phyloP scores from a whole-genome alignment of 805 yeast species.

The Sugiyamaella mastotermitis region DNA sequence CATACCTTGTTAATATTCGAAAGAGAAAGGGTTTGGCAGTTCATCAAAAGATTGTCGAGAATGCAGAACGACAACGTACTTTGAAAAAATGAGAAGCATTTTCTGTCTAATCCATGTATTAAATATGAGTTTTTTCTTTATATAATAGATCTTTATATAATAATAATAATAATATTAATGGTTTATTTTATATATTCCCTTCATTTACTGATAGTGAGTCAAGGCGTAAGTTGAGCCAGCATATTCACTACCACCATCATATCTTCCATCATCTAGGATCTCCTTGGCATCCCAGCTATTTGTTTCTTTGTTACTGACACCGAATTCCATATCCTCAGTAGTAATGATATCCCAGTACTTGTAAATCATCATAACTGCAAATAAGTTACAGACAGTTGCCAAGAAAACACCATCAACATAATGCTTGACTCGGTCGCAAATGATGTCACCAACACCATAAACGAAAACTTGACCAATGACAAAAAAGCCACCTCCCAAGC shows the following conservation, averaged over 20 bases:
- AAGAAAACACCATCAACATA: constrained; percentile 88
- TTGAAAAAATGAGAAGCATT: constrained; percentile 34
- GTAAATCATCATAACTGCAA: constrained; percentile 89
- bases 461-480: constrained; percentile 71
- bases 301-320: constrained; percentile 52
- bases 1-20: constrained; percentile 77
- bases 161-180: no score
- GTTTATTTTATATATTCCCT: no score
- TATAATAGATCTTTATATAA: no score
- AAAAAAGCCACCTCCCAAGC: constrained; percentile 66
- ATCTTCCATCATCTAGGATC: constrained; percentile 25
- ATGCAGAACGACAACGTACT: constrained; percentile 92
- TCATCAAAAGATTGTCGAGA: constrained; percentile 83
- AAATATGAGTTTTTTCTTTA: no score
- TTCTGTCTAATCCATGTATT: no score
- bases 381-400: constrained; percentile 71
- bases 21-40: constrained; percentile 83
- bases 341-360: constrained; percentile 97
- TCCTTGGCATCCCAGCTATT: constrained; percentile 35
- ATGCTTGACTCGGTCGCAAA: constrained; percentile 72
- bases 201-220: no score
- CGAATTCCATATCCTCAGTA: constrained; percentile 88
- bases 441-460: constrained; percentile 58
- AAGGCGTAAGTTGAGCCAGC: constrained; percentile 31
- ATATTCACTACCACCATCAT: constrained; percentile 27